A percentile compares a stretch with the other conserved stretches of the same genome.
Conservation (phyloP, 306 rosid species). For the Acacia confusa region DNA sequence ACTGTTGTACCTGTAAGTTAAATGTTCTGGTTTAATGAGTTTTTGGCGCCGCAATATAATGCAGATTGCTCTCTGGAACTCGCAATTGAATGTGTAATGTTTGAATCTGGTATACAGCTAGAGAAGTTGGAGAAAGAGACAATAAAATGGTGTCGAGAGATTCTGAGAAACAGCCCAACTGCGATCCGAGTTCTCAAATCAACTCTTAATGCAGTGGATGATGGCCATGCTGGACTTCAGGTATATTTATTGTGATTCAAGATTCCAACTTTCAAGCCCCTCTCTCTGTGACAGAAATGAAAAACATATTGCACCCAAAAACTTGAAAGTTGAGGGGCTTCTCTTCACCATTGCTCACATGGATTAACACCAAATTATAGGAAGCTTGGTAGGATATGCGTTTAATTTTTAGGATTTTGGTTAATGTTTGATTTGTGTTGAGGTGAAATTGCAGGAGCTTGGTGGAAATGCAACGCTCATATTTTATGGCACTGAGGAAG, state of each 20-base stretch:
- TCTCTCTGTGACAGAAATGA: too few species aligned
- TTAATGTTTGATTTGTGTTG: not conserved
- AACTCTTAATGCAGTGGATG: constrained; percentile 88
- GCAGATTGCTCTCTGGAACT: not conserved
- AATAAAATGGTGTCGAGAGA: constrained; percentile 84
- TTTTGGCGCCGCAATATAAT: not conserved
- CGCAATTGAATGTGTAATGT: not conserved
- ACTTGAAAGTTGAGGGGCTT: too few species aligned
- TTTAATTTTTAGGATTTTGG: not conserved
- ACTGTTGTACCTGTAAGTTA: constrained; percentile 75
- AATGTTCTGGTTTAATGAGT: not conserved
- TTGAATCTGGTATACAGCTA: constrained; percentile 47
- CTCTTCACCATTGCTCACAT: not conserved
- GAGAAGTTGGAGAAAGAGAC: constrained; percentile 81
- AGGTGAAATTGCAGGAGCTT: constrained; percentile 44
- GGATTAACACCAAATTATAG: not conserved
- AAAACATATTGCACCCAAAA: too few species aligned
- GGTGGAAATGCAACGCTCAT: constrained; percentile 68
- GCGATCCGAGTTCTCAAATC: constrained; percentile 83
- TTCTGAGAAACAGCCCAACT: constrained; percentile 85
- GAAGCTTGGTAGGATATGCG: not conserved
- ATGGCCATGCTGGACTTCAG: constrained; percentile 95
- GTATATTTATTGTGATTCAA: constrained; percentile 27
- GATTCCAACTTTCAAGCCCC: not conserved
- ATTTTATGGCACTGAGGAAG: constrained; percentile 72